phyloP scores from a whole-genome alignment of 108 stramenopile species.

The Nitzschia sp. region DNA sequence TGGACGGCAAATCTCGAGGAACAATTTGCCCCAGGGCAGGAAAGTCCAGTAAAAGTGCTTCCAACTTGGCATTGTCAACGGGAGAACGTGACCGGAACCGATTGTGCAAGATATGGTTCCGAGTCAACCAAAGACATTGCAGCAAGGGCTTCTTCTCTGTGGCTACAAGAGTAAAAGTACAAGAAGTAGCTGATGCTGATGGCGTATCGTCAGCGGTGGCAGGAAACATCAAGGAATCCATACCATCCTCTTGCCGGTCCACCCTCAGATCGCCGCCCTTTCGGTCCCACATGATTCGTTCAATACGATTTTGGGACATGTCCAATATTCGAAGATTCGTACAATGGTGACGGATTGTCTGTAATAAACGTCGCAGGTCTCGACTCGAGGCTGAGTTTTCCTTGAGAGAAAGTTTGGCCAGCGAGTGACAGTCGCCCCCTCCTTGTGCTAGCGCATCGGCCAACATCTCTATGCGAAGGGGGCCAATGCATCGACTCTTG shows the following conservation, averaged over 20 bases:
- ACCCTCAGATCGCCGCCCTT: too few species aligned
- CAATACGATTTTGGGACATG: background rate
- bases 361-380: background rate
- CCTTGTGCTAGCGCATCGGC: background rate
- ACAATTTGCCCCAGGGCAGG: slow-evolving; percentile 3
- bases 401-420: background rate
- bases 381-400: background rate
- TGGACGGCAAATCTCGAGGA: background rate
- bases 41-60: background rate
- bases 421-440: background rate
- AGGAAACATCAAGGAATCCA: too few species aligned
- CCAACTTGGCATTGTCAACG: background rate
- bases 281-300: background rate
- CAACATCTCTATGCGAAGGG: background rate
- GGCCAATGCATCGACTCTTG: background rate
- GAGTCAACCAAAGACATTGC: background rate
- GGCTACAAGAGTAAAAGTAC: too few species aligned
- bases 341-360: background rate
- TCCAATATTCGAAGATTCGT: background rate
- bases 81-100: background rate
- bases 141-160: background rate
- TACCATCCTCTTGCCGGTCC: too few species aligned
- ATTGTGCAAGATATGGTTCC: slow-evolving; percentile 10
- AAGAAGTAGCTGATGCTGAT: too few species aligned
- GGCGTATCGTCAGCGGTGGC: too few species aligned